Percentiles rank a stretch among this genome's conserved stretches.
Conservation (phyloP, 495 filamentous ascomycete species). For the Xylaria cubensis region DNA sequence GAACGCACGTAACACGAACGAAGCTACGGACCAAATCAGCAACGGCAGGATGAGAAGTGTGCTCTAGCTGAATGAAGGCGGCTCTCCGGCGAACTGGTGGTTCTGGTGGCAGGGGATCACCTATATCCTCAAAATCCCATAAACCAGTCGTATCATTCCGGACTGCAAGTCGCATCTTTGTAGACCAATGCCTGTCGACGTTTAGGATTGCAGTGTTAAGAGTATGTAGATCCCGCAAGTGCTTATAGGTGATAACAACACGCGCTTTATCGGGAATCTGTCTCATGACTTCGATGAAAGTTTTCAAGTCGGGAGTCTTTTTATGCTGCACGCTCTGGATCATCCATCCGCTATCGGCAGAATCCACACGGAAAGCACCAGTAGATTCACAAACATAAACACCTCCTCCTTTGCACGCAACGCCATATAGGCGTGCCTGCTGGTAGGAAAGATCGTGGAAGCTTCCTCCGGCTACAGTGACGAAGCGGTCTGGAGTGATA, state of each 20-base stretch:
- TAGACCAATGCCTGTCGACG: conserved; percentile 93
- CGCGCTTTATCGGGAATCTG: conserved; percentile 86
- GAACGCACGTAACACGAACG: conserved; percentile 86
- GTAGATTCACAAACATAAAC: conserved; percentile 96
- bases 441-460: conserved; percentile 98
- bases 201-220: conserved; percentile 90
- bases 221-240: conserved; percentile 93
- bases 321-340: conserved; percentile 88
- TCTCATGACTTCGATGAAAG: conserved; percentile 92
- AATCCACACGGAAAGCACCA: conserved; percentile 93
- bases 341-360: conserved; percentile 88
- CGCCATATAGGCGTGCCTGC: conserved; percentile 90
- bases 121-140: conserved; percentile 93
- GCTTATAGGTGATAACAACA: conserved; percentile 93
- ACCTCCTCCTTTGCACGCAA: conserved; percentile 74
- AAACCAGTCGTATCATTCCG: conserved; percentile 89
- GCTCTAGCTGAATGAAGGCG: conserved; percentile 88
- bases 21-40: conserved; percentile 94
- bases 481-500: conserved; percentile 95
- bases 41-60: conserved; percentile 85
- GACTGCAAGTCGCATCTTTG: conserved; percentile 90
- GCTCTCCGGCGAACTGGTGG: conserved; percentile 76
- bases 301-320: conserved; percentile 81
- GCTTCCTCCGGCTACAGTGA: conserved; percentile 88
- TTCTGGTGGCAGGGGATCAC: conserved; percentile 75